Evolutionary conservation across 2,329 filamentous ascomycete species (phyloP).

Genomic region (Coleophoma crateriformis): DNA sequence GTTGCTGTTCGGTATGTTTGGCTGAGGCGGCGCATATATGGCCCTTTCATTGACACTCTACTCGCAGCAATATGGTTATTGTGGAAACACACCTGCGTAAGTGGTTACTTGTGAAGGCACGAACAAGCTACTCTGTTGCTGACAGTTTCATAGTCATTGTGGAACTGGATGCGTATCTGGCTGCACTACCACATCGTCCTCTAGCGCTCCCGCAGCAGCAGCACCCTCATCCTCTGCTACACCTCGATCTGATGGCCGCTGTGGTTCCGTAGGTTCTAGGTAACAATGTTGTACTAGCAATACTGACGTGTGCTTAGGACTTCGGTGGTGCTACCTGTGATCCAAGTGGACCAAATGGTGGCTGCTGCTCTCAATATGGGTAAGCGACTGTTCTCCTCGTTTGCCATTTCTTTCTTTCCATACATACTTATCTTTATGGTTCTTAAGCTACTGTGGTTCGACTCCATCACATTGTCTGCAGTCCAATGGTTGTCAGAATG

Average conservation of each 20-base stretch:
- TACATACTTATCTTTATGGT: conserved; percentile 1
- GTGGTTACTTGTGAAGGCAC: background rate
- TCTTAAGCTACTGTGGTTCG: background rate
- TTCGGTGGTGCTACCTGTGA: conserved; percentile 23
- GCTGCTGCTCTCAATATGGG: conserved; percentile 25
- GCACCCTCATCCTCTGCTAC: conserved; percentile 3
- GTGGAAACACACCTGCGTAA: conserved; percentile 33
- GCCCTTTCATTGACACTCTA: conserved; percentile 1
- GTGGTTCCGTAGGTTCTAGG: conserved; percentile 14
- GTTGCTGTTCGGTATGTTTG: conserved; percentile 34
- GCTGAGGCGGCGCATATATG: background rate
- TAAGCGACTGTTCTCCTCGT: conserved; percentile 7
- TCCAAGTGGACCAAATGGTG: conserved; percentile 19
- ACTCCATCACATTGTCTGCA: background rate
- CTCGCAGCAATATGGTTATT: conserved; percentile 28
- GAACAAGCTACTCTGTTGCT: background rate
- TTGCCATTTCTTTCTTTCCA: background rate
- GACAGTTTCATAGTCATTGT: conserved; percentile 18
- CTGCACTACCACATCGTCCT: conserved; percentile 19
- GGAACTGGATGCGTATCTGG: conserved; percentile 33
- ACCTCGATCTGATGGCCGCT: conserved; percentile 21
- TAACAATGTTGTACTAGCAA: background rate
- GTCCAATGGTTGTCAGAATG: background rate
- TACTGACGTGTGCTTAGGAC: conserved; percentile 7
- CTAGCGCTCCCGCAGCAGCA: conserved; percentile 8